Conservation (phyloP, 2,329 filamentous ascomycete genomes). For the Didymella pinodella region DNA sequence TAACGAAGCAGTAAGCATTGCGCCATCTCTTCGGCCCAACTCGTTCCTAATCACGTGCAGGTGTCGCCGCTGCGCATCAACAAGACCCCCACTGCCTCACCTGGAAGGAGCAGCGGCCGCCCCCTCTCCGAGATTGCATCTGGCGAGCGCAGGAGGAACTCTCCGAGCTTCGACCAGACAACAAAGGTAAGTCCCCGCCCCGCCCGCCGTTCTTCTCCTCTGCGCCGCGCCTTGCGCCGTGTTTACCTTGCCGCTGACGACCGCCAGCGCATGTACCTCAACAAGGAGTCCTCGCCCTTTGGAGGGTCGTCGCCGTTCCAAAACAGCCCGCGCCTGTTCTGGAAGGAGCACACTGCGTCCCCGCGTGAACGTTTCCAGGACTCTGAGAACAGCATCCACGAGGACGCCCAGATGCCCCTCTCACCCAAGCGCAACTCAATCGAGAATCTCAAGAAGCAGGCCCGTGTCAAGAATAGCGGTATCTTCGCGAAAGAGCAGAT, state of each 20-base stretch:
- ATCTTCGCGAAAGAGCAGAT: slow-evolving; percentile 94
- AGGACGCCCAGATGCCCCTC: slow-evolving; percentile 68
- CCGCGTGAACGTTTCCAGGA: slow-evolving; percentile 75
- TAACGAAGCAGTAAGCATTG: slow-evolving; percentile 51
- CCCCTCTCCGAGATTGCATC: slow-evolving; percentile 90
- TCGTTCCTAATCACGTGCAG: slow-evolving; percentile 51
- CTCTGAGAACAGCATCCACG: slow-evolving; percentile 53
- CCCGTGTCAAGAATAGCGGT: slow-evolving; percentile 96
- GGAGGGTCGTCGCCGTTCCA: slow-evolving; percentile 76
- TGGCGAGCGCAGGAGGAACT: slow-evolving; percentile 87
- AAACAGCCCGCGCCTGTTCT: slow-evolving; percentile 85
- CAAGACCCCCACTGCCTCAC: slow-evolving; percentile 70
- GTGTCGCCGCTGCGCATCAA: slow-evolving; percentile 82
- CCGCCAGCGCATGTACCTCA: slow-evolving; percentile 70
- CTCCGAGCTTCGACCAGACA: slow-evolving; percentile 83
- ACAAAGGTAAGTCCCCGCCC: slow-evolving; percentile 65
- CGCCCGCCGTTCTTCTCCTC: background rate
- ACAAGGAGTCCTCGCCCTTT: slow-evolving; percentile 81
- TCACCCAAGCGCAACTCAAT: slow-evolving; percentile 86
- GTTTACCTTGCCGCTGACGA: slow-evolving; percentile 29
- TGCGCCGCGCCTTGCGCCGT: slow-evolving; percentile 4
- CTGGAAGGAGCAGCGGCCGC: slow-evolving; percentile 65
- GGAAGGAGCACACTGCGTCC: slow-evolving; percentile 77
- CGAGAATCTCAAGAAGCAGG: slow-evolving; percentile 92
- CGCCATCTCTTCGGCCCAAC: background rate